phyloP scores from a whole-genome alignment of 2,329 filamentous ascomycete species.

The Domatiomyces globalis region DNA sequence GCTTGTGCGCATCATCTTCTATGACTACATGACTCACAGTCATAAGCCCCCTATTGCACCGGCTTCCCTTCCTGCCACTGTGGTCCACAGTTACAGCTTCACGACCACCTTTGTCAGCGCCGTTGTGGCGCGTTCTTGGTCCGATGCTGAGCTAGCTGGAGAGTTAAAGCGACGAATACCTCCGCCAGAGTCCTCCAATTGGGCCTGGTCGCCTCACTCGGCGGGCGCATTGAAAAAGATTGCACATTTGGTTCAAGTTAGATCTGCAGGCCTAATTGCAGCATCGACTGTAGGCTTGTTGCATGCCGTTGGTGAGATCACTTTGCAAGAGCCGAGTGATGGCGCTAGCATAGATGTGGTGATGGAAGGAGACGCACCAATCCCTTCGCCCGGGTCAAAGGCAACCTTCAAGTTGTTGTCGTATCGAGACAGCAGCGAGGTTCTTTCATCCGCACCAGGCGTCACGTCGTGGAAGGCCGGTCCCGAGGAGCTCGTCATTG shows the following conservation, averaged over 20 bases:
- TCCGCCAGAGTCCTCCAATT: conserved; percentile 32
- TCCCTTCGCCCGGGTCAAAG: conserved; percentile 8
- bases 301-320: conserved; percentile 53
- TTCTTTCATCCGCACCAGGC: conserved; percentile 16
- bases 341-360: conserved; percentile 8
- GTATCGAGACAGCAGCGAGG: conserved; percentile 4
- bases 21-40: conserved; percentile 45
- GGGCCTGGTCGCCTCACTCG: conserved; percentile 48
- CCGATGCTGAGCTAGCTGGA: conserved; percentile 36
- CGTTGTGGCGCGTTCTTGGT: conserved; percentile 42
- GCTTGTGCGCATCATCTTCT: conserved; percentile 55
- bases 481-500: conserved; percentile 53
- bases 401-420: conserved; percentile 1
- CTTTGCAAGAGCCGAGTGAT: conserved; percentile 11
- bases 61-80: conserved; percentile 38
- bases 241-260: conserved; percentile 53
- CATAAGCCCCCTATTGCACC: conserved; percentile 25
- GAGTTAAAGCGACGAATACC: conserved; percentile 41
- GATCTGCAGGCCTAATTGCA: conserved; percentile 61
- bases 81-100: conserved; percentile 48
- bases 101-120: conserved; percentile 62
- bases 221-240: conserved; percentile 51
- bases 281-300: conserved; percentile 58
- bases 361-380: conserved; percentile 9
- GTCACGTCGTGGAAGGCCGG: conserved; percentile 19